These are phyloP conservation scores for Viridothelium virens DNA, from an alignment of 495 filamentous ascomycete species.

Conservation along the genomic window DNA sequence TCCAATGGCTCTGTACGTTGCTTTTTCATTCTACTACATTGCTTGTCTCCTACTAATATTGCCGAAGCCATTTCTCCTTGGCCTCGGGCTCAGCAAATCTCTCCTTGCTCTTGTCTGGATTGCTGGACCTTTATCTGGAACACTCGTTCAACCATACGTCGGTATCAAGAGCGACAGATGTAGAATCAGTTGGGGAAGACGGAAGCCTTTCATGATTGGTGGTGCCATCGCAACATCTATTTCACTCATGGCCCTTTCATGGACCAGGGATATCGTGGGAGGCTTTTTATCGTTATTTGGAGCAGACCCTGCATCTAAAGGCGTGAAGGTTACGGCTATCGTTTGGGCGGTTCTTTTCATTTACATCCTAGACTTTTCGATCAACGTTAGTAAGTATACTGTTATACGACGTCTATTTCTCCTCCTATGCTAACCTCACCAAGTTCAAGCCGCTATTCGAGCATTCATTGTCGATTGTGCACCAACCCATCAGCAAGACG, in stretches of 20 bases:
- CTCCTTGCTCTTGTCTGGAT: slow-evolving; percentile 94
- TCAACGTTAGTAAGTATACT: slow-evolving; percentile 67
- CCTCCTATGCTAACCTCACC: slow-evolving; percentile 11
- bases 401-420: neutral
- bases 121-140: slow-evolving; percentile 77
- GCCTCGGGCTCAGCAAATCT: slow-evolving; percentile 83
- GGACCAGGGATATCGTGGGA: slow-evolving; percentile 70
- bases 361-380: slow-evolving; percentile 81
- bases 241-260: slow-evolving; percentile 67
- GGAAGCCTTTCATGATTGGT: slow-evolving; percentile 80
- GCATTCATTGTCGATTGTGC: slow-evolving; percentile 88
- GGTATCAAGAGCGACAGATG: slow-evolving; percentile 87
- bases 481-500: slow-evolving; percentile 81
- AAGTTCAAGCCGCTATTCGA: slow-evolving; percentile 79
- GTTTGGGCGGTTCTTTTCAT: slow-evolving; percentile 71
- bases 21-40: neutral
- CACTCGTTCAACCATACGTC: slow-evolving; percentile 86
- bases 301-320: slow-evolving; percentile 51
- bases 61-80: slow-evolving; percentile 44
- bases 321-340: slow-evolving; percentile 54
- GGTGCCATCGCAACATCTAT: slow-evolving; percentile 66
- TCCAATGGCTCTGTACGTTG: slow-evolving; percentile 67
- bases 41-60: neutral
- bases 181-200: slow-evolving; percentile 68
- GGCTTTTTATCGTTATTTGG: slow-evolving; percentile 66